Evolutionary conservation across 139 green algal genomes (phyloP), one percentile per base, ranked within the genome.

Genomic region (Zygnema circumcarinatum): DNA sequence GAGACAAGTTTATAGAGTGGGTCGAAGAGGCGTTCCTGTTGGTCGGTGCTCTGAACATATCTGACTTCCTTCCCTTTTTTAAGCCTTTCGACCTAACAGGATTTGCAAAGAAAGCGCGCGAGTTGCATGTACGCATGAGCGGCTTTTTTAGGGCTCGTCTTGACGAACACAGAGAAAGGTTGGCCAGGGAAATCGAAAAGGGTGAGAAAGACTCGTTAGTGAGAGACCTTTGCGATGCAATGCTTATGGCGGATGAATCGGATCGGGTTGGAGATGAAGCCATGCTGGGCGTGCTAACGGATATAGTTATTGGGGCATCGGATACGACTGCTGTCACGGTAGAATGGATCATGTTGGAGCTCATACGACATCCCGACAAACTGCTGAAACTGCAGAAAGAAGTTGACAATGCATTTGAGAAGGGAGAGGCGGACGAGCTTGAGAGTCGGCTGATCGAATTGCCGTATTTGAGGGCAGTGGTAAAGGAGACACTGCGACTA

Each of bases 271-370:
- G 38, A 76, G 68, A 76, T 76, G 68, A 76, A 16, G 68, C 38
- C 0, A 76, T 76, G 35, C 38, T 36, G 0, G 38, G 35, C 16
- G 16, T 76, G 68, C 68, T 76, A 76, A 35, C 38, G 68, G 68
- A 76, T 76, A 35, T 76, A 36, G 35, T 76, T 76, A 36, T 76
- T 47, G 68, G 35, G 68, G 68, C 35, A 47, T 47, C 68, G 38
- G 68, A 76, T 36, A 76, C 68, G 25, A 36, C 68, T 25, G 68
- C 68, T 20, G 68, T 76, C 21, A 76, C 35, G 35, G 38, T 36
- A 76, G 68, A 76, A 36, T 76, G 68, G 68, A 36, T 36, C 21
- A 47, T 76, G 38, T 2, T 36, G 20, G 68, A 76, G 16, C 68
- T 76, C 11, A 36, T 76, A 21, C 38, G 38, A 3, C 0, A 36